These are phyloP conservation scores for Neonothopanus nambi DNA, from an alignment of 1,284 basidiomycete genomes.

Conservation along the genomic window DNA sequence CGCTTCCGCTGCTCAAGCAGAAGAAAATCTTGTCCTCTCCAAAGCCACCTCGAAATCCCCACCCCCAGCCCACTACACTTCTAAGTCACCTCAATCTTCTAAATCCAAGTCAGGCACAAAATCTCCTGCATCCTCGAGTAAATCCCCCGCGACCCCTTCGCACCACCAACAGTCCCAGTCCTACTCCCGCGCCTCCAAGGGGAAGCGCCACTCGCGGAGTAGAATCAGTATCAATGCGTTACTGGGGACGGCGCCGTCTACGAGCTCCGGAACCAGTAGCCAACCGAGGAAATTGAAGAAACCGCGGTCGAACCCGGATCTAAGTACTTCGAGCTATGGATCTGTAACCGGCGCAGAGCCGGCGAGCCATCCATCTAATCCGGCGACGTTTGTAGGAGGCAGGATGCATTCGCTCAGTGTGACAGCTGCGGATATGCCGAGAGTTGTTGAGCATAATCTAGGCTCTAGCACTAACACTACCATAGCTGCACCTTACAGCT, in stretches of 20 bases:
- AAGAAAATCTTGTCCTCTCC: constrained; percentile 10
- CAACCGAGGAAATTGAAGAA: constrained; percentile 12
- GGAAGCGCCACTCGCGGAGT: constrained; percentile 4
- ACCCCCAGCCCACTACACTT: background rate
- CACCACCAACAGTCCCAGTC: constrained; percentile 7
- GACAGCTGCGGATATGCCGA: constrained; percentile 65
- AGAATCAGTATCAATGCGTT: constrained; percentile 9
- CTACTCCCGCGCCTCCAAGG: constrained; percentile 7
- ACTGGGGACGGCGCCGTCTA: background rate
- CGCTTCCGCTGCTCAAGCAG: constrained; percentile 18
- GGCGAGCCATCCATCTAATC: background rate
- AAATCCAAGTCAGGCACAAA: constrained; percentile 10
- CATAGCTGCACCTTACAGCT: too few relatives aligned
- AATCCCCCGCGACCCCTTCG: background rate
- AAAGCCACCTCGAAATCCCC: constrained; percentile 6
- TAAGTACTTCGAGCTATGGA: constrained; percentile 5
- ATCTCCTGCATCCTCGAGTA: constrained; percentile 1
- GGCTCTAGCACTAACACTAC: constrained; percentile 18
- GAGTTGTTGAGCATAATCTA: constrained; percentile 25
- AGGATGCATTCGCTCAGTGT: constrained; percentile 78
- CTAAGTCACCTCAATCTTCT: constrained; percentile 2
- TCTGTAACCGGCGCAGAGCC: background rate
- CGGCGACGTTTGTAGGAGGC: constrained; percentile 27
- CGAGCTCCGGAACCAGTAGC: background rate
- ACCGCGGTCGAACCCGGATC: constrained; percentile 17